Evolutionary conservation across 2,329 filamentous ascomycete genomes (phyloP).

Genomic region (Fusarium nodosum): DNA sequence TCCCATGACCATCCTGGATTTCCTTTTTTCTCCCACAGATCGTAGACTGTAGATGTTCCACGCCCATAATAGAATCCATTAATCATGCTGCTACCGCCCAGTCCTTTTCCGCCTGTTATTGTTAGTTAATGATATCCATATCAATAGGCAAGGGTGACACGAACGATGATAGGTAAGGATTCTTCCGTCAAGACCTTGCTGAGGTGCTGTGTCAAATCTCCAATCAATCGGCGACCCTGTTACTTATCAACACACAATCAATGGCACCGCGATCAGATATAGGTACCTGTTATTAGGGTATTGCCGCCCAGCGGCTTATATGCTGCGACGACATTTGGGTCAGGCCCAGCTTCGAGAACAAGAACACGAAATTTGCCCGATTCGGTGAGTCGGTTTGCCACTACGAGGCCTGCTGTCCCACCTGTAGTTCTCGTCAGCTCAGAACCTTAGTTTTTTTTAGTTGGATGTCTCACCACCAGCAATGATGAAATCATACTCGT

Average conservation of each 20-base stretch:
- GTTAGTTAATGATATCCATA: background rate
- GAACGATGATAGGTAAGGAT: constrained; percentile 25
- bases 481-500: constrained; percentile 24
- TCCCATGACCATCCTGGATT: constrained; percentile 27
- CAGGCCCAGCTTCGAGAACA: constrained; percentile 17
- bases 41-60: constrained; percentile 22
- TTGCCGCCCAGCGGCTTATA: constrained; percentile 17
- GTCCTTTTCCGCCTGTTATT: background rate
- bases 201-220: constrained; percentile 18
- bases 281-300: constrained; percentile 8
- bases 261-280: accelerated
- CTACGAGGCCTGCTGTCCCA: constrained; percentile 17
- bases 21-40: constrained; percentile 19
- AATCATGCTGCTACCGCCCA: constrained; percentile 20
- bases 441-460: accelerated
- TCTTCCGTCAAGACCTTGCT: constrained; percentile 13
- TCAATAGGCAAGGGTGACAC: accelerated
- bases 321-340: constrained; percentile 17
- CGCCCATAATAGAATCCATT: constrained; percentile 28
- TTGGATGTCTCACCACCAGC: background rate
- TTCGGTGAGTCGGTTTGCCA: constrained; percentile 24
- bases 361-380: constrained; percentile 21
- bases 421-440: accelerated
- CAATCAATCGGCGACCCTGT: constrained; percentile 13
- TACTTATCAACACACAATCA: accelerated